Evolutionary conservation across 1,139 yeast genomes (phyloP).

Genomic region (Yamadazyma blattariae): DNA sequence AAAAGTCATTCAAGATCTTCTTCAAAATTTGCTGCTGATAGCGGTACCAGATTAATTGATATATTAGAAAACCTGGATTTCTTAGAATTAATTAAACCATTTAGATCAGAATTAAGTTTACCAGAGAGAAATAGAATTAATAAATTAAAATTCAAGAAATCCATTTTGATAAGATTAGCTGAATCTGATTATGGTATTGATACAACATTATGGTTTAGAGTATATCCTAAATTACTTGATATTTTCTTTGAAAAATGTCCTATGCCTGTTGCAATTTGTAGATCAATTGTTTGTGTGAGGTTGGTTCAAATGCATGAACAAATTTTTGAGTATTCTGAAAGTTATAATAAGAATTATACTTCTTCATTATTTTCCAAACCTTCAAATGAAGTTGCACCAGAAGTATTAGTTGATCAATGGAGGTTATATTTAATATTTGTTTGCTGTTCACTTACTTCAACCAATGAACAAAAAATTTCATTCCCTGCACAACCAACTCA

Average conservation of each 20-base stretch:
- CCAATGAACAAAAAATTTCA: conserved; percentile 76
- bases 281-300: conserved; percentile 88
- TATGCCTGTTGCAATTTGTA: conserved; percentile 87
- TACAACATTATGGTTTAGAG: conserved; percentile 90
- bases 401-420: conserved; percentile 82
- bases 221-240: conserved; percentile 73
- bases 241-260: conserved; percentile 82
- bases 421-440: conserved; percentile 85
- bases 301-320: conserved; percentile 87
- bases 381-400: conserved; percentile 50
- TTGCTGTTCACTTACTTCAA: conserved; percentile 86
- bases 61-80: conserved; percentile 72
- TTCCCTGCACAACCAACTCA: conserved; percentile 61
- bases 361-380: conserved; percentile 37
- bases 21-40: conserved; percentile 74
- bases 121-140: conserved; percentile 77
- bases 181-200: conserved; percentile 95
- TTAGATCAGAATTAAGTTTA: conserved; percentile 62
- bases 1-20: conserved; percentile 54
- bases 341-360: conserved; percentile 36
- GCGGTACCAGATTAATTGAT: conserved; percentile 76
- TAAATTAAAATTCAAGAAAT: conserved; percentile 61
- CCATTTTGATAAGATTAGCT: conserved; percentile 68
- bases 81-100: conserved; percentile 58
- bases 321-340: conserved; percentile 61